Evolutionary conservation across 805 yeast species (phyloP).

Genomic region (Metschnikowia continentalis): DNA sequence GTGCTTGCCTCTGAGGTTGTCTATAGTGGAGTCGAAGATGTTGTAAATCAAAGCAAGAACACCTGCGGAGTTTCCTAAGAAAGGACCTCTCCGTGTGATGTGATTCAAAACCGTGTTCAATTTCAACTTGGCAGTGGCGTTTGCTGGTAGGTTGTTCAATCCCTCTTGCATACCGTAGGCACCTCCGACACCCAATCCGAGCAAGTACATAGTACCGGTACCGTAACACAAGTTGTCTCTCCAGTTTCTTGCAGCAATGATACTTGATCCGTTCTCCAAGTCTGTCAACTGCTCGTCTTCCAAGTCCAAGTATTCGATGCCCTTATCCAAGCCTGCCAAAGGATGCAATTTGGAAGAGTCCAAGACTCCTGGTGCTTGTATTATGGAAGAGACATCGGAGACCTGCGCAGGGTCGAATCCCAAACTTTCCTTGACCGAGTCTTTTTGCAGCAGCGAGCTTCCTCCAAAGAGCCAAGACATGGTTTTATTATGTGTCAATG

Average conservation of each 20-base stretch:
- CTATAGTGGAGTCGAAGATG: constrained; percentile 74
- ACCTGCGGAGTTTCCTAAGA: constrained; percentile 92
- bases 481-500: not conserved
- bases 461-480: constrained; percentile 55
- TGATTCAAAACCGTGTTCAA: constrained; percentile 88
- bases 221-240: constrained; percentile 97
- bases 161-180: constrained; percentile 86
- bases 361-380: constrained; percentile 56
- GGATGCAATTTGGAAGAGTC: constrained; percentile 82
- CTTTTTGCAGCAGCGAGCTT: constrained; percentile 17
- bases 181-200: constrained; percentile 89
- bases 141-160: constrained; percentile 65
- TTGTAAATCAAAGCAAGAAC: constrained; percentile 88
- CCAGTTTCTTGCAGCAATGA: constrained; percentile 97
- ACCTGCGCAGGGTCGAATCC: constrained; percentile 68
- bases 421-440: constrained; percentile 29
- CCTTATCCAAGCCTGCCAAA: constrained; percentile 85
- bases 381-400: constrained; percentile 57
- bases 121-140: constrained; percentile 74
- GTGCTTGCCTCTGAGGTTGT: constrained; percentile 79
- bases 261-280: constrained; percentile 85
- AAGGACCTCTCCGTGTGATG: constrained; percentile 94
- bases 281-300: constrained; percentile 72
- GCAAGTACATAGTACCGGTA: constrained; percentile 87
- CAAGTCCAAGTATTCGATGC: constrained; percentile 83